Conservation (phyloP, 2,329 filamentous ascomycete species). For the Pyrenochaeta sp. region DNA sequence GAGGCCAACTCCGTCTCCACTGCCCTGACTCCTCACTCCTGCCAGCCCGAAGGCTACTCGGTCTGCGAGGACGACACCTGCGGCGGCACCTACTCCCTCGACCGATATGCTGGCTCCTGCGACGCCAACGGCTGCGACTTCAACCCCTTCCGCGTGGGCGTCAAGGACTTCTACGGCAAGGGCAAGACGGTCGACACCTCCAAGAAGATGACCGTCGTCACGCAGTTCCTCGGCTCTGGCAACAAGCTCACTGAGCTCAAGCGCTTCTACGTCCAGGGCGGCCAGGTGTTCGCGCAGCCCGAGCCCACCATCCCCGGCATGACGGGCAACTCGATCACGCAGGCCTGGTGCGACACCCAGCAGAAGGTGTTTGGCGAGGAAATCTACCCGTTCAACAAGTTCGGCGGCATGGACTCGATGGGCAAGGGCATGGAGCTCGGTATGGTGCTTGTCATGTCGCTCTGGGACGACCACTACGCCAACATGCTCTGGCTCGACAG, state of each 20-base stretch:
- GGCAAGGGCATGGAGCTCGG: constrained; percentile 61
- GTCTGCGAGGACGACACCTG: constrained; percentile 59
- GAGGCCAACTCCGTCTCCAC: constrained; percentile 71
- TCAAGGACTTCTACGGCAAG: constrained; percentile 67
- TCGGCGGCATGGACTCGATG: constrained; percentile 65
- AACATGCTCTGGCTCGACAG: constrained; percentile 79
- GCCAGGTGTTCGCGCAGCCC: constrained; percentile 56
- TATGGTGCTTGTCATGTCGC: constrained; percentile 69
- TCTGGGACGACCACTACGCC: constrained; percentile 69
- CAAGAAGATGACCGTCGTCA: constrained; percentile 56
- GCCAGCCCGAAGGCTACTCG: constrained; percentile 58
- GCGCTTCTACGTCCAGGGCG: constrained; percentile 58
- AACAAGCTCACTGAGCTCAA: constrained; percentile 55
- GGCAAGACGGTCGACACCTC: constrained; percentile 55
- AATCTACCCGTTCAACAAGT: constrained; percentile 58
- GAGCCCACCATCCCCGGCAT: constrained; percentile 55
- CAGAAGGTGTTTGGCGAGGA: constrained; percentile 39
- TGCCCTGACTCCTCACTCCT: constrained; percentile 71
- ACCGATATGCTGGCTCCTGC: constrained; percentile 69
- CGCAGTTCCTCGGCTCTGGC: constrained; percentile 55
- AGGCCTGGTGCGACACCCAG: constrained; percentile 39
- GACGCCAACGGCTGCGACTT: constrained; percentile 73
- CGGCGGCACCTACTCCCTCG: constrained; percentile 57
- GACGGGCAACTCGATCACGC: constrained; percentile 40
- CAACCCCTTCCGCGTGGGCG: constrained; percentile 66